These are phyloP conservation scores for Xylaria sp. DNA, from an alignment of 2,329 filamentous ascomycete genomes.

Conservation along the genomic window DNA sequence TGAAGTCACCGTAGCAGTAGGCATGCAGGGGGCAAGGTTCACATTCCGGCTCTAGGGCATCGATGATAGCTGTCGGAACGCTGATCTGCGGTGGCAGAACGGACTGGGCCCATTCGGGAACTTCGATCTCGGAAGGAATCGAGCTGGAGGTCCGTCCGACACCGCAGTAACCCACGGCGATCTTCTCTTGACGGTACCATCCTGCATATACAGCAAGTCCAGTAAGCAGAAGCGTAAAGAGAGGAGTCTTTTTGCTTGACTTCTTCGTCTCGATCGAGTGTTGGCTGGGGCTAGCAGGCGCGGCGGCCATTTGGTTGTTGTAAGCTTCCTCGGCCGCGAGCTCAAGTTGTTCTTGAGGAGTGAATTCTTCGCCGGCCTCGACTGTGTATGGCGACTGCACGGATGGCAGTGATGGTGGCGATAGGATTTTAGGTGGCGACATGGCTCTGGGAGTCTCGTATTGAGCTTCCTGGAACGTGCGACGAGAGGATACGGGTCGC, in stretches of 20 bases:
- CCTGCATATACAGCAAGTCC: slow-evolving; percentile 66
- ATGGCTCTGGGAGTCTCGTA: slow-evolving; percentile 32
- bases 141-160: slow-evolving; percentile 61
- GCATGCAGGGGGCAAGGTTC: slow-evolving; percentile 88
- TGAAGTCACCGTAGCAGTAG: slow-evolving; percentile 74
- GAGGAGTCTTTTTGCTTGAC: slow-evolving; percentile 54
- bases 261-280: slow-evolving; percentile 35
- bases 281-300: slow-evolving; percentile 35
- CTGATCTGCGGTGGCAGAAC: slow-evolving; percentile 48
- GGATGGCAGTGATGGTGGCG: background rate
- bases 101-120: slow-evolving; percentile 38
- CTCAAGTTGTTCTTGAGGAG: slow-evolving; percentile 80
- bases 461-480: slow-evolving; percentile 31
- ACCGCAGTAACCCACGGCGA: slow-evolving; percentile 93
- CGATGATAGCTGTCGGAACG: slow-evolving; percentile 67
- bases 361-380: slow-evolving; percentile 85
- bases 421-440: background rate
- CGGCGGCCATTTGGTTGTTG: slow-evolving; percentile 44
- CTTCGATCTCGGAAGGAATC: slow-evolving; percentile 41
- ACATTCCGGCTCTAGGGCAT: slow-evolving; percentile 71
- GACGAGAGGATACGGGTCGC: slow-evolving; percentile 36
- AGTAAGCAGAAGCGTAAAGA: slow-evolving; percentile 66
- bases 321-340: slow-evolving; percentile 63
- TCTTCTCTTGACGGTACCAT: slow-evolving; percentile 91
- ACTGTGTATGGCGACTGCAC: slow-evolving; percentile 33